These are phyloP conservation scores for Blastocrithidia nonstop DNA, from an alignment of 208 protist genomes.

Conservation along the genomic window DNA sequence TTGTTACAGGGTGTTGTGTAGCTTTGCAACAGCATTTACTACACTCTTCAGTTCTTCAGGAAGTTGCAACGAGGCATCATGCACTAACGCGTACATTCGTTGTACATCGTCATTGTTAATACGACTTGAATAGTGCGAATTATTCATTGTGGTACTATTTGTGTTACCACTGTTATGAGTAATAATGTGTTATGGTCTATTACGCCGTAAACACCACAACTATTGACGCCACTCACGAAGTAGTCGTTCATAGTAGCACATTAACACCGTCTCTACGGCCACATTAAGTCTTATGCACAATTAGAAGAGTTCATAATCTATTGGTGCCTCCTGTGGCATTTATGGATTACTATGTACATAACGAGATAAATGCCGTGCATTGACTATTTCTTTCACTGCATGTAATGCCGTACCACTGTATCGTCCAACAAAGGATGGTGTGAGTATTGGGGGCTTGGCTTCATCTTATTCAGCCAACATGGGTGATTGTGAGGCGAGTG, in stretches of 20 bases:
- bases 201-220: conserved; percentile 11
- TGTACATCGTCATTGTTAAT: conserved; percentile 21
- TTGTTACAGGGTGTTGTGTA: not conserved
- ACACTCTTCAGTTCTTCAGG: conserved; percentile 36
- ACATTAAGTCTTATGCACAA: conserved; percentile 48
- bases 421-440: conserved; percentile 34
- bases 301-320: conserved; percentile 76
- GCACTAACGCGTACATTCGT: conserved; percentile 45
- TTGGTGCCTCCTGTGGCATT: conserved; percentile 35
- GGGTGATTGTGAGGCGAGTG: conserved; percentile 26
- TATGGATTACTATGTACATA: conserved; percentile 29
- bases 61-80: conserved; percentile 58
- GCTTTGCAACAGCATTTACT: conserved; percentile 32
- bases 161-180: no score
- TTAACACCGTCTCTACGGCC: conserved; percentile 19
- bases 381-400: conserved; percentile 11
- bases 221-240: conserved; percentile 45
- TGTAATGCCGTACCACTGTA: conserved; percentile 9
- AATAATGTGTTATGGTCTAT: not conserved
- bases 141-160: not conserved
- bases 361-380: conserved; percentile 43
- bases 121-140: not conserved
- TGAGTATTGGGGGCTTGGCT: conserved; percentile 17
- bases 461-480: conserved; percentile 45
- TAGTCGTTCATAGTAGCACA: conserved; percentile 64